phyloP scores from a whole-genome alignment of 768 basidiomycete genomes.

The Boletus tomentosulus region DNA sequence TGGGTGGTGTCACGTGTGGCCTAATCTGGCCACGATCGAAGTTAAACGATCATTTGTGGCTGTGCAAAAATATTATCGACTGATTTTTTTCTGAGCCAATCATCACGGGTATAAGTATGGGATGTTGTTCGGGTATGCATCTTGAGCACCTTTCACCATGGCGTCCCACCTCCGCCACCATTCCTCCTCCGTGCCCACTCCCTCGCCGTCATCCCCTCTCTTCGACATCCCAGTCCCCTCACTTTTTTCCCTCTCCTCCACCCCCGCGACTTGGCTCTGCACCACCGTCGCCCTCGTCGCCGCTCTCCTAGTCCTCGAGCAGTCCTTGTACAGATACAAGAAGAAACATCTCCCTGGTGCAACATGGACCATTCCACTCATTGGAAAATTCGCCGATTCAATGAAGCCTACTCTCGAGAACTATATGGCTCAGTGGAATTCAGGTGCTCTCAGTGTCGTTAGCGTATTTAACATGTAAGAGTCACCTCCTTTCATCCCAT shows the following conservation, averaged over 20 bases:
- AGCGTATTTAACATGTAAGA: constrained; percentile 98
- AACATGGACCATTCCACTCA: constrained; percentile 94
- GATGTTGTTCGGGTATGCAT: not conserved
- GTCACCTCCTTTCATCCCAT: not conserved
- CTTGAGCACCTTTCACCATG: constrained; percentile 22
- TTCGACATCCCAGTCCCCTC: constrained; percentile 47
- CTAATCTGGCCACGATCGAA: no score
- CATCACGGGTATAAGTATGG: constrained; percentile 1
- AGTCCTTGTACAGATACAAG: constrained; percentile 83
- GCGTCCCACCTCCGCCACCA: constrained; percentile 29
- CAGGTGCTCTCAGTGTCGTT: constrained; percentile 80
- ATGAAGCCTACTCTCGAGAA: constrained; percentile 87
- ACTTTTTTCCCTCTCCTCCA: constrained; percentile 33
- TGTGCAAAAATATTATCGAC: constrained; percentile 14
- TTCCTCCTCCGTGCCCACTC: constrained; percentile 33
- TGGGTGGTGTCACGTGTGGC: no score
- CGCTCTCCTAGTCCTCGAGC: constrained; percentile 80
- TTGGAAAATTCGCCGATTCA: constrained; percentile 94
- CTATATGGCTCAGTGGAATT: constrained; percentile 91
- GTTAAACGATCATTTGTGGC: constrained; percentile 6
- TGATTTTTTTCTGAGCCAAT: constrained; percentile 27
- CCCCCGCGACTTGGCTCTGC: constrained; percentile 49
- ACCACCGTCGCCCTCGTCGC: constrained; percentile 67
- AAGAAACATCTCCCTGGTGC: constrained; percentile 85
- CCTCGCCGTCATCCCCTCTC: constrained; percentile 39